Conservation (phyloP, 805 yeast species). For the Kluyveromyces wickerhamii region DNA sequence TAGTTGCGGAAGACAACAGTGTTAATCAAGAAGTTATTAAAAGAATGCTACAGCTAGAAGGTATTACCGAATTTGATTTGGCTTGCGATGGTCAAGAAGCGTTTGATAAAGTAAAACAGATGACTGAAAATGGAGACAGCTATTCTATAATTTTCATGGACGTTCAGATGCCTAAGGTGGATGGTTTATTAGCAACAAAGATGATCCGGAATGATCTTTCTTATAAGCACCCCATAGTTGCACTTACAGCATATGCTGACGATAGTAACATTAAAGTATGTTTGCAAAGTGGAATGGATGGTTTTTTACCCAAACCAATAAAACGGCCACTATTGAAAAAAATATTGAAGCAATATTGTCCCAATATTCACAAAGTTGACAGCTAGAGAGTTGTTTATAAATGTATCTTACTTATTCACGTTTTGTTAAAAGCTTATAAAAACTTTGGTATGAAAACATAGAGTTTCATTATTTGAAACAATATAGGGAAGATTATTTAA, state of each 20-base stretch:
- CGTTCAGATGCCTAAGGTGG: constrained; percentile 93
- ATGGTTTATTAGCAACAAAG: constrained; percentile 79
- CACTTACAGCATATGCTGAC: constrained; percentile 93
- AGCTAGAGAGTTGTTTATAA: too few relatives aligned
- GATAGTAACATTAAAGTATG: constrained; percentile 83
- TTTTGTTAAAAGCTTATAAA: too few relatives aligned
- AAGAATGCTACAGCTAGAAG: constrained; percentile 82
- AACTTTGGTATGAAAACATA: too few relatives aligned
- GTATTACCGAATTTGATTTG: constrained; percentile 58
- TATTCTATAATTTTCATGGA: constrained; percentile 90
- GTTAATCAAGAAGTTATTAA: constrained; percentile 93
- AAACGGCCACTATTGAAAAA: constrained; percentile 59
- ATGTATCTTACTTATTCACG: too few relatives aligned
- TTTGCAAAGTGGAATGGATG: constrained; percentile 84
- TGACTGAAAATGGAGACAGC: constrained; percentile 32
- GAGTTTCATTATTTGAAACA: too few relatives aligned
- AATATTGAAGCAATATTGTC: constrained; percentile 34
- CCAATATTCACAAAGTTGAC: too few relatives aligned
- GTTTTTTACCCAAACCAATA: constrained; percentile 84
- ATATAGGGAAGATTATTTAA: too few relatives aligned
- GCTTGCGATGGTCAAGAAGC: constrained; percentile 94
- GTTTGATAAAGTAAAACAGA: constrained; percentile 50
- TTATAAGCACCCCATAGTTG: constrained; percentile 73
- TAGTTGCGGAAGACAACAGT: constrained; percentile 89
- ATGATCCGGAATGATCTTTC: constrained; percentile 56